Conservation (phyloP, 2,329 filamentous ascomycete species). For the Cercospora nicotianae region DNA sequence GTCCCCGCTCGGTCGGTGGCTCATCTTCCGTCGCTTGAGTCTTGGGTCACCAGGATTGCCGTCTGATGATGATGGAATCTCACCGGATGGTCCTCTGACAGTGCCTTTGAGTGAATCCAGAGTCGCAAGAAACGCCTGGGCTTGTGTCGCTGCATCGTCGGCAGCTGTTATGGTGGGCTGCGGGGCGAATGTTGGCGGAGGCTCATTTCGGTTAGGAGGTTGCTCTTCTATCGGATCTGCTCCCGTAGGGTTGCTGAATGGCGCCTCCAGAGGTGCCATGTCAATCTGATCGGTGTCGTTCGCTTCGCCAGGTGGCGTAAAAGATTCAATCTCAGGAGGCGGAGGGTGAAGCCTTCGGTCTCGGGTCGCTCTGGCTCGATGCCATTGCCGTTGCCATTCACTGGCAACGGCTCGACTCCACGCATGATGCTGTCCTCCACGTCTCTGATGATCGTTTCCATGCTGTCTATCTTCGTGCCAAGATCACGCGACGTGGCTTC, state of each 20-base stretch:
- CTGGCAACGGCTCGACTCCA: constrained; percentile 63
- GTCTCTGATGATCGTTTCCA: constrained; percentile 79
- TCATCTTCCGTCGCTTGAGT: constrained; percentile 41
- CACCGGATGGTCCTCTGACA: constrained; percentile 31
- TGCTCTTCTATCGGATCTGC: constrained; percentile 37
- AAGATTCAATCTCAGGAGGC: constrained; percentile 78
- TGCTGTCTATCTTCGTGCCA: constrained; percentile 64
- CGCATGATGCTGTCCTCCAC: constrained; percentile 91
- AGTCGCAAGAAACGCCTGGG: constrained; percentile 33
- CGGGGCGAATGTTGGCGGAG: constrained; percentile 34
- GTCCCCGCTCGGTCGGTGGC: constrained; percentile 30
- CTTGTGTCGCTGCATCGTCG: constrained; percentile 18
- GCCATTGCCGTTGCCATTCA: constrained; percentile 23
- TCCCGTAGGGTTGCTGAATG: constrained; percentile 44
- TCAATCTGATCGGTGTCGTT: constrained; percentile 21
- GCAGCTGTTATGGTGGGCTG: constrained; percentile 23
- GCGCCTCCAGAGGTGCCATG: constrained; percentile 15
- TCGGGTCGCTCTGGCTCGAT: constrained; percentile 40
- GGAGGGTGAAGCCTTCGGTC: constrained; percentile 55
- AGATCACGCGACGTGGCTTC: constrained; percentile 66
- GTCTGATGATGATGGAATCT: constrained; percentile 21
- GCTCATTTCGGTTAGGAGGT: constrained; percentile 33
- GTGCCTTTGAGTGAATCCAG: constrained; percentile 28
- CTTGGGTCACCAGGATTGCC: constrained; percentile 34
- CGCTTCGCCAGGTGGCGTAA: constrained; percentile 66